Evolutionary conservation across 331 rosid genomes (phyloP).

Genomic region (Dryas integrifolia): DNA sequence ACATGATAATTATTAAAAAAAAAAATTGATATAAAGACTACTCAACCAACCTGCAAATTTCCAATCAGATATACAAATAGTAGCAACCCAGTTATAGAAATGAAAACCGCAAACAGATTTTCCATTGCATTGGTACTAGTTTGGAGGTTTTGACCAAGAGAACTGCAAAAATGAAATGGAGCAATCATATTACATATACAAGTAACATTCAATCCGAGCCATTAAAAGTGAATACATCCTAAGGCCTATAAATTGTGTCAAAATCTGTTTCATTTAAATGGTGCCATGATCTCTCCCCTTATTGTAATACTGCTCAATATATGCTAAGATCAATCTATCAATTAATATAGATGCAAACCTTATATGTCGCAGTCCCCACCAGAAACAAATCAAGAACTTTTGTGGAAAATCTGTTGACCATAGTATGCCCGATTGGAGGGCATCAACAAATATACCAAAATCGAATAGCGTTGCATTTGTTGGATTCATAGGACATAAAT

Average conservation of each 20-base stretch:
- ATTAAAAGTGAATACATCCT: too few species aligned
- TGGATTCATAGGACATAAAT: slow-evolving; percentile 9
- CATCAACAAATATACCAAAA: slow-evolving; percentile 17
- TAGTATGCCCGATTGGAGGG: slow-evolving; percentile 13
- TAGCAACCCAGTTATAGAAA: neutral
- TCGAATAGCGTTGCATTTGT: slow-evolving; percentile 2
- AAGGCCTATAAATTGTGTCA: too few species aligned
- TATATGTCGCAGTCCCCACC: slow-evolving; percentile 22
- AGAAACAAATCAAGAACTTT: slow-evolving; percentile 13
- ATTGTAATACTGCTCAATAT: too few species aligned
- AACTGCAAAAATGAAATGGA: neutral
- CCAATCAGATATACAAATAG: neutral
- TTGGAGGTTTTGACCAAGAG: neutral
- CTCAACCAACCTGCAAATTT: neutral
- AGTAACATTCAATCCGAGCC: too few species aligned
- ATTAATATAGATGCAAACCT: neutral
- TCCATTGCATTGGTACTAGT: neutral
- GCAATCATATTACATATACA: neutral
- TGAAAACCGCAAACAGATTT: neutral
- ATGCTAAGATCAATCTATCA: too few species aligned
- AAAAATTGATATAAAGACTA: too few species aligned
- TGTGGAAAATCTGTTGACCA: neutral
- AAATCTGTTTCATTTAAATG: too few species aligned
- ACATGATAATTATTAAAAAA: too few species aligned
- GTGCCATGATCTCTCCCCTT: too few species aligned